Base-by-base conservation (phyloP, 2,329 filamentous ascomycete genomes). In the Cladophialophora psammophila region DNA sequence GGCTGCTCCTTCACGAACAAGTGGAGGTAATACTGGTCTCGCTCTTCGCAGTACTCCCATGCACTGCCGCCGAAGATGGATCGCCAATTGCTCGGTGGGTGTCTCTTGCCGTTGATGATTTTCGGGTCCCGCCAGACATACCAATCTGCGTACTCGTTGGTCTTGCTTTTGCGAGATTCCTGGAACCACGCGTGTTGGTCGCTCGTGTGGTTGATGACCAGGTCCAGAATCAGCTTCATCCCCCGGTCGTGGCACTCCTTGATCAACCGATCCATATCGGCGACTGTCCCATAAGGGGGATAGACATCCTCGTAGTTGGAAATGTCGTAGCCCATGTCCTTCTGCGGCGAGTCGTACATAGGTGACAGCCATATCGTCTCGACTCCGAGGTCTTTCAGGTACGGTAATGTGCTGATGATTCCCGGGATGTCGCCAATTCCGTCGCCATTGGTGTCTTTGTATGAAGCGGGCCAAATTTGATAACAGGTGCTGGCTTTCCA, bases 171-270 rank as follows among this genome's bases (percentile, higher is more conserved):
- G 38, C 67, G 83, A 0, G 85, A 87, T 69, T 88, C 85, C 67
- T 79, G 76, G 73, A 89, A 89, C 87, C 87, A 87, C 38, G 78
- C 75, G 72, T 88, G 86, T 78, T 81, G 67, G 79, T 82, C 72
- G 60, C 87, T 90, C 0, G 90, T 93, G 75, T 94, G 91, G 71
- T 93, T 94, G 68, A 93, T 85, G 1, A 94, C 91, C 2, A 94
- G 81, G 74, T 94, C 91, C 66, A 93, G 84, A 64, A 94, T 87
- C 10, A 93, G 78, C 71, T 86, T 87, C 86, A 93, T 91, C 2
- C 85, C 87, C 3, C 88, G 83, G 15, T 83, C 77, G 67, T 90
- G 88, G 48, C 86, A 83, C 54, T 85, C 85, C 32, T 82, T 74
- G 58, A 91, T 88, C 40, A 92, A 76, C 0, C 79, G 77, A 64